Evolutionary conservation across 1,284 basidiomycete species (phyloP).

Genomic region (Mycosarcoma mackinlayi): DNA sequence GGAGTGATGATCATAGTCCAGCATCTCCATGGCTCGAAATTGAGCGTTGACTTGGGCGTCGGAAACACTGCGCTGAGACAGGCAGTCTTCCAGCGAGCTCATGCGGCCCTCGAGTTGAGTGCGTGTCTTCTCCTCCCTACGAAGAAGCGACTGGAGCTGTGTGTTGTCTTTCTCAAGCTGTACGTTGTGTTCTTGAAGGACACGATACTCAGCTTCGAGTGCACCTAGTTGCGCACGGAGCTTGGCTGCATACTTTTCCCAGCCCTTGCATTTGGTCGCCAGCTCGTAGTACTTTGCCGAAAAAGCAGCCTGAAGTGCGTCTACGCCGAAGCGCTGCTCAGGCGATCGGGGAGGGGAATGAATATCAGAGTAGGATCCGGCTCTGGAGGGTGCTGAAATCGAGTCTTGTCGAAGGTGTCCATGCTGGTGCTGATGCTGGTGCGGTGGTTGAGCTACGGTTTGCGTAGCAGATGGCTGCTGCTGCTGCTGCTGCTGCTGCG

Average conservation of each 20-base stretch:
- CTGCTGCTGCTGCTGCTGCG: conserved; percentile 11
- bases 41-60: conserved; percentile 23
- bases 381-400: not conserved
- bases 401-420: conserved; percentile 14
- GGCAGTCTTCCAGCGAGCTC: conserved; percentile 38
- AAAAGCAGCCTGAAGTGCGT: conserved; percentile 55
- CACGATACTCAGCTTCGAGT: conserved; percentile 52
- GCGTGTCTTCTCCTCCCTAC: conserved; percentile 29
- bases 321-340: conserved; percentile 46
- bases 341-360: conserved; percentile 17
- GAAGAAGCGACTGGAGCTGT: conserved; percentile 29
- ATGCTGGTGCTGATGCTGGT: conserved; percentile 18
- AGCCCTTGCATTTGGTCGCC: conserved; percentile 60
- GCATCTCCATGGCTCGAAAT: conserved; percentile 30
- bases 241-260: conserved; percentile 60
- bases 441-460: conserved; percentile 9
- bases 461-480: conserved; percentile 3
- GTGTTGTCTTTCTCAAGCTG: conserved; percentile 52
- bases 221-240: conserved; percentile 55
- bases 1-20: conserved; percentile 41
- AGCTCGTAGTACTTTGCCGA: conserved; percentile 56
- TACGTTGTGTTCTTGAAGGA: conserved; percentile 47
- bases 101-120: conserved; percentile 38
- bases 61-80: conserved; percentile 30
- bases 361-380: conserved; percentile 4